phyloP scores from a whole-genome alignment of 805 yeast genomes.

The Saccharomyces eubayanus region DNA sequence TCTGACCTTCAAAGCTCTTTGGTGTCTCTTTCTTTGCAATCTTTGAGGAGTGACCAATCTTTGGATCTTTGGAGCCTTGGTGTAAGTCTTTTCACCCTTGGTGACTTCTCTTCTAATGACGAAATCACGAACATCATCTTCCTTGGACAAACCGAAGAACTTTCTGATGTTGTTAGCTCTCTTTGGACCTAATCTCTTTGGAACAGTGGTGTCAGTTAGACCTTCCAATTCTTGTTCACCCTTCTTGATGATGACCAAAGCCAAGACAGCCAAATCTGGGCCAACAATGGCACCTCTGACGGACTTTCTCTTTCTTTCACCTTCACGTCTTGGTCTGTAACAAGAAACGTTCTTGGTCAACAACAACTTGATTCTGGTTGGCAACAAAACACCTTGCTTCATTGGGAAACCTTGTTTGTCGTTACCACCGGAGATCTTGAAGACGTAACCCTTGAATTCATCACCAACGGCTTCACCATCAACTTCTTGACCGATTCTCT shows the following conservation, averaged over 20 bases:
- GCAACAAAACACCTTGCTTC: slow-evolving; percentile 99
- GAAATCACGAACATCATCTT: slow-evolving; percentile 55
- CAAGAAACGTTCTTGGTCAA: slow-evolving; percentile 92
- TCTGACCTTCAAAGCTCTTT: slow-evolving; percentile 85
- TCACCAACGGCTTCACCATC: slow-evolving; percentile 98
- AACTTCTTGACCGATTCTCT: slow-evolving; percentile 99
- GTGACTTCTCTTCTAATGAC: slow-evolving; percentile 97
- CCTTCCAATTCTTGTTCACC: slow-evolving; percentile 96
- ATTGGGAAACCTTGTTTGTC: slow-evolving; percentile 99
- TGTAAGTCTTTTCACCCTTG: slow-evolving; percentile 97
- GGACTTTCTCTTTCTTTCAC: slow-evolving; percentile 99
- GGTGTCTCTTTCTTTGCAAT: slow-evolving; percentile 98
- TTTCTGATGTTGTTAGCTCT: slow-evolving; percentile 99
- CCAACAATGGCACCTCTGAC: slow-evolving; percentile 99
- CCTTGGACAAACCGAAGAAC: slow-evolving; percentile 77
- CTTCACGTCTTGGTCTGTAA: slow-evolving; percentile 99
- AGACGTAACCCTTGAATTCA: slow-evolving; percentile 98
- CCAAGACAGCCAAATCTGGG: slow-evolving; percentile 90
- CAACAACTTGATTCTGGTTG: slow-evolving; percentile 97
- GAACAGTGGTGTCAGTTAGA: slow-evolving; percentile 86
- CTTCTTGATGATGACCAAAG: slow-evolving; percentile 90
- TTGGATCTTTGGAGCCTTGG: slow-evolving; percentile 99
- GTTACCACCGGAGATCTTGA: slow-evolving; percentile 99
- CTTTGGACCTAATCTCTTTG: slow-evolving; percentile 99
- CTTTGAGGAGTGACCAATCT: slow-evolving; percentile 98